A percentile compares a stretch with the other conserved stretches of the same genome.
These are phyloP conservation scores for Diaporthe helianthi DNA, from an alignment of 2,329 filamentous ascomycete genomes.

Conservation along the genomic window DNA sequence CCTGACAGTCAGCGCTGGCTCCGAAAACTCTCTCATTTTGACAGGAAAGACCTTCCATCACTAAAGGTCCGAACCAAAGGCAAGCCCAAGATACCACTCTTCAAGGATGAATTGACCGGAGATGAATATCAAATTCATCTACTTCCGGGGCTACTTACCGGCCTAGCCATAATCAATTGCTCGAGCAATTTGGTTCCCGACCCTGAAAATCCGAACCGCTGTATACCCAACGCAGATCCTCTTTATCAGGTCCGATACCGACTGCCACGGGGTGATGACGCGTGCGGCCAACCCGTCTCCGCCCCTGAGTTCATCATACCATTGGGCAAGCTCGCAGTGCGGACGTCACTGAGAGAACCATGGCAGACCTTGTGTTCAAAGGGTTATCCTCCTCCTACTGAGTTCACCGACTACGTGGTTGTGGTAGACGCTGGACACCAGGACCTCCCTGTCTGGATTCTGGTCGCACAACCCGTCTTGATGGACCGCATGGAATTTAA, in stretches of 20 bases:
- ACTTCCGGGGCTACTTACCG: not conserved
- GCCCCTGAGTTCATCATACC: not conserved
- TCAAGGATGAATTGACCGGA: not conserved
- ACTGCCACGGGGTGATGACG: not conserved
- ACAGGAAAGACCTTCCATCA: not conserved
- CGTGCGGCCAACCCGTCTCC: too few relatives aligned
- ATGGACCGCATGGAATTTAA: not conserved
- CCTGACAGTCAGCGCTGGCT: not conserved
- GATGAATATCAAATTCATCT: not conserved
- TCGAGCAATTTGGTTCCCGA: not conserved
- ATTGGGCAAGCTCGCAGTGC: not conserved
- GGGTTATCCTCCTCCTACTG: not conserved
- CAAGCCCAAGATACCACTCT: not conserved
- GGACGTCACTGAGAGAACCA: not conserved
- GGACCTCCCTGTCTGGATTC: not conserved
- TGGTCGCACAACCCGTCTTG: not conserved
- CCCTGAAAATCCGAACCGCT: not conserved
- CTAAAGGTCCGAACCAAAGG: not conserved
- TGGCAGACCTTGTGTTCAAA: not conserved
- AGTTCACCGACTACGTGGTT: not conserved
- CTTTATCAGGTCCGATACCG: not conserved
- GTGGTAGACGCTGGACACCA: not conserved
- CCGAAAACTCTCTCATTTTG: not conserved
- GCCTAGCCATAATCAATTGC: not conserved
- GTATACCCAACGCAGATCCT: not conserved